phyloP scores from a whole-genome alignment of 345 rosid genomes.

The Alliaria petiolata region DNA sequence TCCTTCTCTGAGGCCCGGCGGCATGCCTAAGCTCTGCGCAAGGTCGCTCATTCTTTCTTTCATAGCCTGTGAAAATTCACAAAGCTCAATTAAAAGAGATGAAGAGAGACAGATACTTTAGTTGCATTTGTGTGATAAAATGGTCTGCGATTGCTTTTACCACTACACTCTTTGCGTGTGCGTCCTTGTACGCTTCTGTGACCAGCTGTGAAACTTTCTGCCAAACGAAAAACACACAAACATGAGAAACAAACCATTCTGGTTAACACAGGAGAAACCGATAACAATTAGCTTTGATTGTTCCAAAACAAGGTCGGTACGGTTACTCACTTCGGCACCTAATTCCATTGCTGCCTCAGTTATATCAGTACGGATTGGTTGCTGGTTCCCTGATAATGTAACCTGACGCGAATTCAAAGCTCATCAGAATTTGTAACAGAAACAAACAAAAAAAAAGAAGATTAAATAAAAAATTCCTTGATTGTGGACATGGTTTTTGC shows the following conservation, averaged over 20 bases:
- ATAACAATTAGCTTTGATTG: neutral
- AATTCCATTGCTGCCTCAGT: constrained; percentile 96
- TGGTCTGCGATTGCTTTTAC: constrained; percentile 28
- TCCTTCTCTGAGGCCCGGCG: constrained; percentile 70
- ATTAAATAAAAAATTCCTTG: too few relatives aligned
- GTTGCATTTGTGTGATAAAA: neutral
- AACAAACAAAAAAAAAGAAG: too few relatives aligned
- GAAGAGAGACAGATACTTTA: neutral
- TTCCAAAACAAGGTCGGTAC: neutral
- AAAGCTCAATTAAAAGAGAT: neutral
- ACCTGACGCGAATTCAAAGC: constrained; percentile 28
- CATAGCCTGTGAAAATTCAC: constrained; percentile 66
- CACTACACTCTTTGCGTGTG: constrained; percentile 89
- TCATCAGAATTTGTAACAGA: too few relatives aligned
- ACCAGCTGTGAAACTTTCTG: constrained; percentile 84
- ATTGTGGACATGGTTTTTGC: too few relatives aligned
- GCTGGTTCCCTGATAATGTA: constrained; percentile 86
- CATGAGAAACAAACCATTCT: constrained; percentile 5
- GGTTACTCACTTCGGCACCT: constrained; percentile 70
- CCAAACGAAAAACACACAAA: constrained; percentile 20
- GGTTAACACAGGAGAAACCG: neutral
- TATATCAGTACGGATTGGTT: constrained; percentile 84
- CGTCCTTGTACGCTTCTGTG: constrained; percentile 92
- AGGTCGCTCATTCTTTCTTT: constrained; percentile 92
- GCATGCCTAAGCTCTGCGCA: constrained; percentile 95